Conservation (phyloP, 208 protist genomes). For the Leishmania arabica region DNA sequence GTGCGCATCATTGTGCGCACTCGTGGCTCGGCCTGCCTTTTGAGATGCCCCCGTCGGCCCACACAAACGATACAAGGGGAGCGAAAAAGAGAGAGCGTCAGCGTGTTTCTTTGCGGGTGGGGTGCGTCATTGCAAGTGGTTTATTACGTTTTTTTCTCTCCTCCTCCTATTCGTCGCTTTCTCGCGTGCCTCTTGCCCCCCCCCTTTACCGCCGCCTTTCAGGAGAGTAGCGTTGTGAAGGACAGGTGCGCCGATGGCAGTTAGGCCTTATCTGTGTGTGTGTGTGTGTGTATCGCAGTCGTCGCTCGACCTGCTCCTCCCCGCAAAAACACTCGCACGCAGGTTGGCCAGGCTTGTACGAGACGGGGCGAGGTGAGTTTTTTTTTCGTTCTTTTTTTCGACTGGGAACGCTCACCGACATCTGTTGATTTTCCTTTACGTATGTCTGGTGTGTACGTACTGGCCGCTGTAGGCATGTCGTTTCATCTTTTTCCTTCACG, state of each 20-base stretch:
- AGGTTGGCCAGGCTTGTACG: not conserved
- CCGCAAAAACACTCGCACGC: not conserved
- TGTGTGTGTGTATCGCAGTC: not conserved
- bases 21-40: not conserved
- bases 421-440: no score
- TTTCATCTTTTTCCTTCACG: not conserved
- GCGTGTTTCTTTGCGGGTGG: not conserved
- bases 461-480: not conserved
- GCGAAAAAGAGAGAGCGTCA: not conserved
- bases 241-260: not conserved
- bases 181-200: not conserved
- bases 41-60: not conserved
- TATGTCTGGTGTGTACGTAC: not conserved
- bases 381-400: not conserved
- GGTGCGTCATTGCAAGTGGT: not conserved
- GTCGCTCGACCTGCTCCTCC: not conserved
- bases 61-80: no score
- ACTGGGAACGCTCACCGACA: not conserved
- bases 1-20: not conserved
- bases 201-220: not conserved
- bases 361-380: not conserved
- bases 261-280: not conserved
- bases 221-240: not conserved
- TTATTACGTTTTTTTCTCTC: not conserved
- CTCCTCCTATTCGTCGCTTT: not conserved